These are phyloP conservation scores for Phytophthora fragariaefolia DNA, from an alignment of 352 stramenopile genomes.

Conservation along the genomic window DNA sequence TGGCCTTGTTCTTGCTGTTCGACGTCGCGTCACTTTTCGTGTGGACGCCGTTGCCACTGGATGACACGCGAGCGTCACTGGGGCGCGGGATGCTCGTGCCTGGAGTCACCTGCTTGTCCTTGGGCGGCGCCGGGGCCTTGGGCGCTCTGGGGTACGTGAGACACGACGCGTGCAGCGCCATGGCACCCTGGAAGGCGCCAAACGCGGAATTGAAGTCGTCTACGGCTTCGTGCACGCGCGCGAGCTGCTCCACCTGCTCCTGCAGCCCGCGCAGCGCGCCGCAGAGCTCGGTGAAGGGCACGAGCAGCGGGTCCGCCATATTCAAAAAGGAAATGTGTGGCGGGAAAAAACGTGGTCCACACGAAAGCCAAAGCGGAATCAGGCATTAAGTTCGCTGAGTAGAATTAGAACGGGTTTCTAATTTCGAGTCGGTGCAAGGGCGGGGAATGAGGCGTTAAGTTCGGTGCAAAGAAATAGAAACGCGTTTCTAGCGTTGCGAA, in stretches of 20 bases:
- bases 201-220: conserved; percentile 81
- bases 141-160: conserved; percentile 57
- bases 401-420: no score
- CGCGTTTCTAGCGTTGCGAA: no score
- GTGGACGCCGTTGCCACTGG: neutral
- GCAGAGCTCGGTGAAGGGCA: conserved; percentile 65
- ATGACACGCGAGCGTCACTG: conserved; percentile 26
- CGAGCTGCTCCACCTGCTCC: conserved; percentile 70
- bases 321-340: conserved; percentile 11
- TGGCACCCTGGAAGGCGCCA: conserved; percentile 76
- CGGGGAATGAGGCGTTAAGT: no score
- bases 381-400: neutral
- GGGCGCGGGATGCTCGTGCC: conserved; percentile 50
- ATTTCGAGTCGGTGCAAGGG: no score
- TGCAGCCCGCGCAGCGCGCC: conserved; percentile 69
- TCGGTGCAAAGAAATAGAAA: no score
- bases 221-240: conserved; percentile 71
- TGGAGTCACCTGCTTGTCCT: conserved; percentile 18
- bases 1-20: conserved; percentile 9
- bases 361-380: neutral
- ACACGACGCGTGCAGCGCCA: conserved; percentile 80
- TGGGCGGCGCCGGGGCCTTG: conserved; percentile 16
- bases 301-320: conserved; percentile 49
- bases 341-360: conserved; percentile 21
- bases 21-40: neutral